Base-by-base conservation (phyloP, 2,329 filamentous ascomycete genomes). In the Cladosporium sp. region DNA sequence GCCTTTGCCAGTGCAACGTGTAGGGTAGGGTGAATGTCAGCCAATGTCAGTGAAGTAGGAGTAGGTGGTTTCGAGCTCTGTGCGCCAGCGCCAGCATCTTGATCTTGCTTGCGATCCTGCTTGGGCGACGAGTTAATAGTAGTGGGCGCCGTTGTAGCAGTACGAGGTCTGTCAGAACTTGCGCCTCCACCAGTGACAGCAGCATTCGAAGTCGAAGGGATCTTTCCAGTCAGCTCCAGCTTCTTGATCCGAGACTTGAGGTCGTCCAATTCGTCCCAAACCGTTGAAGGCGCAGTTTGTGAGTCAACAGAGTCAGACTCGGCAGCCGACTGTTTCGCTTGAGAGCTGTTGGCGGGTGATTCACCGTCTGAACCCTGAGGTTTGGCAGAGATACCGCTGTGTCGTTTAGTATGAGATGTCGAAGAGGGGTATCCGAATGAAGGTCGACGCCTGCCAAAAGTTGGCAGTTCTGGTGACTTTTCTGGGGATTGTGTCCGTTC, bases 201-300 rank as follows among this genome's bases (percentile, higher is more conserved):
- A 2, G 91, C 91, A 40, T 89, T 91, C 2, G 93, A 94, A 1
- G 91, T 93, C 0, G 91, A 82, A 0, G 93, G 93, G 37, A 95
- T 81, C 78, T 96, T 97, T 66, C 93, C 93, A 2, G 92, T 96
- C 71, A 96, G 79, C 77, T 98, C 95, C 11, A 99, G 85, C 67
- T 92, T 91, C 71, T 92, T 89, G 72, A 99, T 97, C 33, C 95
- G 88, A 49, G 92, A 95, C 77, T 98, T 98, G 56, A 99, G 81
- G 69, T 98, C 95, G 72, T 98, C 95, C 31, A 99, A 81, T 78
- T 99, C 95, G 75, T 98, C 95, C 95, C 95, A 99, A 2, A 99
- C 92, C 0, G 93, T 97, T 1, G 93, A 96, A 14, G 93, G 92
- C 1, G 92, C 92, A 1, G 90, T 93, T 0, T 92, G 95, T 0